Percentiles rank a stretch among this genome's conserved stretches.
Conservation (phyloP, 805 yeast genomes). For the Metschnikowia lochheadii region DNA sequence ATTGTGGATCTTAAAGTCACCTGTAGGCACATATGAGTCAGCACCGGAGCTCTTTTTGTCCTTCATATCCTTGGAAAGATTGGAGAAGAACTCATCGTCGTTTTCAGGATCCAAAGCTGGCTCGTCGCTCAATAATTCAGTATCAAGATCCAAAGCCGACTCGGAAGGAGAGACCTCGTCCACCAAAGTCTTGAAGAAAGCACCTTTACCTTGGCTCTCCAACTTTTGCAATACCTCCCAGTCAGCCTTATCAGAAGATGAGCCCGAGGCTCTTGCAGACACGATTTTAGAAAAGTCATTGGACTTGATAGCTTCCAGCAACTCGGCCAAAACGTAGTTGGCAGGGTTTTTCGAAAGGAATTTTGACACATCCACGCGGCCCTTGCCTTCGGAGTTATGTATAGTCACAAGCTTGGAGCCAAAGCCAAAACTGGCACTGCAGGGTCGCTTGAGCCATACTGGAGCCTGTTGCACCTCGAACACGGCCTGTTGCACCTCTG, state of each 20-base stretch:
- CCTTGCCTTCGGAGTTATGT: conserved; percentile 35
- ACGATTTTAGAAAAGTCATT: conserved; percentile 54
- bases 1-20: conserved; percentile 44
- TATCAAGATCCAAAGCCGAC: not conserved
- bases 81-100: conserved; percentile 37
- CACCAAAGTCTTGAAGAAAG: conserved; percentile 37
- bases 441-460: conserved; percentile 74
- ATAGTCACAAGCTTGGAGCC: conserved; percentile 82
- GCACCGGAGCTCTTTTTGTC: conserved; percentile 10
- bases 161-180: conserved; percentile 16
- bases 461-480: conserved; percentile 80
- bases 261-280: conserved; percentile 44
- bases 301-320: conserved; percentile 55
- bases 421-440: conserved; percentile 80
- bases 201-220: conserved; percentile 46
- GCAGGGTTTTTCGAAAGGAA: conserved; percentile 36
- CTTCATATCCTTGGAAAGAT: conserved; percentile 25
- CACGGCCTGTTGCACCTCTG: conserved; percentile 70
- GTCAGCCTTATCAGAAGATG: conserved; percentile 47
- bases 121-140: not conserved
- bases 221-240: conserved; percentile 61
- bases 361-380: conserved; percentile 42
- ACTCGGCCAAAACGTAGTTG: conserved; percentile 22
- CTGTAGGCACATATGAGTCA: conserved; percentile 45
- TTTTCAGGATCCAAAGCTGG: conserved; percentile 4